Evolutionary conservation across 2,329 filamentous ascomycete species (phyloP), one percentile per base, ranked within the genome.

Genomic region (Neocatenulostroma microsporum): DNA sequence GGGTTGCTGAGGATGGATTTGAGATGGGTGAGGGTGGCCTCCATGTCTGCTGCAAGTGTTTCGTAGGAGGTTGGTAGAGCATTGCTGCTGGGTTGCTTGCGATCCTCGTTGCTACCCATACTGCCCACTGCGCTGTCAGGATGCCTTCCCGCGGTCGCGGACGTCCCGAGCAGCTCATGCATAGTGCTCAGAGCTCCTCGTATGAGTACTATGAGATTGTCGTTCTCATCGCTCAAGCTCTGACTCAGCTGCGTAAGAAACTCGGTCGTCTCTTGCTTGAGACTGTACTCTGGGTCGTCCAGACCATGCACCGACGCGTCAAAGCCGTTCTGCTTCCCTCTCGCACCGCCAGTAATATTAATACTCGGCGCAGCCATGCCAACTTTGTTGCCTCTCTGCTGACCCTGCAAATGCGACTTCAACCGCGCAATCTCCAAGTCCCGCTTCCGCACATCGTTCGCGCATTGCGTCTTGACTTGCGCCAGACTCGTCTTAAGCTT

Each of bases 171-270:
- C 21, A 80, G 50, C 33, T 82, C 74, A 45, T 78, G 78, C 40
- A 96, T 63, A 1, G 78, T 84, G 2, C 74, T 67, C 39, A 89
- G 73, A 0, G 86, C 84, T 34, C 74, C 76, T 35, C 78, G 70
- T 34, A 94, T 72, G 20, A 95, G 68, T 2, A 68, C 69, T 24
- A 93, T 76, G 10, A 96, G 63, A 4, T 76, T 74, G 55, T 95
- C 88, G 53, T 98, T 98, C 60, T 98, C 91, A 48, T 94, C 85
- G 54, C 86, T 91, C 40, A 96, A 66, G 25, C 77, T 78, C 56
- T 84, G 82, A 20, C 85, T 88, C 40, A 94, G 66, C 53, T 84
- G 80, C 0, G 88, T 91, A 39, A 98, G 67, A 55, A 95, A 95
- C 33, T 87, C 80, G 31, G 89, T 94, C 4, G 89, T 94, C 63